Evolutionary conservation across 1,284 basidiomycete species (phyloP).

Genomic region (Cystobasidium sp.): DNA sequence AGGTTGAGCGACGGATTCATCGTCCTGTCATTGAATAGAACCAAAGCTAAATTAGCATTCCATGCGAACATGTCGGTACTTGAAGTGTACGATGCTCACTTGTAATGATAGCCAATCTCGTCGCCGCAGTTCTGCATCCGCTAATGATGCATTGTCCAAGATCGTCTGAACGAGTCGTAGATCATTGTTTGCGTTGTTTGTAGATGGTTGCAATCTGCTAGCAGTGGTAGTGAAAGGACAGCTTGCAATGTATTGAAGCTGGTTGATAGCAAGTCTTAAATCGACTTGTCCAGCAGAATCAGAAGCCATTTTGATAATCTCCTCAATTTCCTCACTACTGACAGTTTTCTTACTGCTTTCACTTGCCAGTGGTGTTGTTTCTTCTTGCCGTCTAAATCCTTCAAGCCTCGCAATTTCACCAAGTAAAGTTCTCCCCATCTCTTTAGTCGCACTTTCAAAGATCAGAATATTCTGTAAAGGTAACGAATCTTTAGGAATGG

Average conservation of each 20-base stretch:
- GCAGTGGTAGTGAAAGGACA: not conserved
- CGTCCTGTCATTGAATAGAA: not conserved
- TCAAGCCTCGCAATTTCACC: constrained; percentile 63
- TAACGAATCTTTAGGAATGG: constrained; percentile 72
- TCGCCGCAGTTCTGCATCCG: constrained; percentile 49
- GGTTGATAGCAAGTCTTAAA: constrained; percentile 15
- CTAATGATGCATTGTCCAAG: constrained; percentile 45
- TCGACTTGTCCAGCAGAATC: not conserved
- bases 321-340: not conserved
- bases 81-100: constrained; percentile 44
- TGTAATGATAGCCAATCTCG: constrained; percentile 42
- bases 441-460: constrained; percentile 67
- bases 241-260: not conserved
- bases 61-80: not conserved
- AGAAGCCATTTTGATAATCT: not conserved
- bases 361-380: constrained; percentile 6
- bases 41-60: not conserved
- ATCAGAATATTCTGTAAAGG: constrained; percentile 75
- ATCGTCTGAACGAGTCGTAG: not conserved
- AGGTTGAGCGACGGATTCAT: constrained; percentile 5
- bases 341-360: not conserved
- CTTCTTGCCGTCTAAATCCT: too few relatives aligned
- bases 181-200: not conserved
- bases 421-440: constrained; percentile 73
- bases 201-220: not conserved